Evolutionary conservation across 2,329 filamentous ascomycete species (phyloP), one percentile per base, ranked within the genome.

Genomic region (Decorospora gaudefroyi): DNA sequence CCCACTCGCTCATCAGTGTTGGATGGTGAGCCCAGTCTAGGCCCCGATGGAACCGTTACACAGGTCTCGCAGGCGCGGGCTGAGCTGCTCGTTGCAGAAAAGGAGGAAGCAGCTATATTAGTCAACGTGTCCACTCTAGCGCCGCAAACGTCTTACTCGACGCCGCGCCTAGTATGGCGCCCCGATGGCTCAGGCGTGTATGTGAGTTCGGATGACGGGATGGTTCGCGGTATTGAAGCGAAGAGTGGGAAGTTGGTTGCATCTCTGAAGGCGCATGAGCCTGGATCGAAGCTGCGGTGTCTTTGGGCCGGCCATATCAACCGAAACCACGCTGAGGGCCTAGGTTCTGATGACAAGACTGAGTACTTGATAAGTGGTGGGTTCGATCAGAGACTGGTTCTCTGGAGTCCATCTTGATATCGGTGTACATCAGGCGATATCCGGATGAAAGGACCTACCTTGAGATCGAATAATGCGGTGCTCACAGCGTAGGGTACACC

Each of bases 121-220:
- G 74, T 84, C 10, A 80, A 83, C 45, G 74, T 78, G 23, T 82
- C 74, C 32, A 83, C 82, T 0, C 72, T 83, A 55, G 78, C 83
- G 13, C 80, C 82, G n/a, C 82, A 85, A 61, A 84, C 82, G 19
- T 28, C 49, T n/a, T 53, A 85, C 61, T 83, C 80, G 15, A 85
- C 81, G 4, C 82, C 82, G 6, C 76, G 80, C 37, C 70, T 85
- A 5, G 76, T 74, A 4, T 86, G 83, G 83, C 69, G 83, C 17
- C 81, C 82, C 1, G 76, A 83, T 60, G 82, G 81, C 1, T 78
- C 73, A 28, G 83, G 83, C 0, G 68, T 86, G 0, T 86, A 80
- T 75, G 80, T 85, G 9, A 85, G 83, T 67, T 80, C 80, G 3
- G 83, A 86, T 55, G 83, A 86, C 61, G 83, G 83, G 0, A 71